Base-by-base conservation (phyloP, 176 grass and related monocot genomes). In the Juncus inflexus region DNA sequence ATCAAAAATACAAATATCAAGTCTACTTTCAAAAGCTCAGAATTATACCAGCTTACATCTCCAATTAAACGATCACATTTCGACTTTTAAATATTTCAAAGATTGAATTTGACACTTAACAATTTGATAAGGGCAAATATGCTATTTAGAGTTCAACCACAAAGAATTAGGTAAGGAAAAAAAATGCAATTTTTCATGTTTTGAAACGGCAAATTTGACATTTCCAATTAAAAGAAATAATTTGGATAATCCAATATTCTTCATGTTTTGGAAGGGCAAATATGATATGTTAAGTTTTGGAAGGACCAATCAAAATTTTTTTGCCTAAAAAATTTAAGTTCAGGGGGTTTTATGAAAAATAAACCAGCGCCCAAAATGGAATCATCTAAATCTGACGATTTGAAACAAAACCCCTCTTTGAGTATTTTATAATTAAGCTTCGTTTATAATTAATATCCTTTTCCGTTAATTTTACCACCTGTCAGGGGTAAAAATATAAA, bases 391-490 rank as follows among this genome's bases (percentile, higher is more conserved):
- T 96, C 91, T 49, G 84, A 87, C 63, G 87, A 77, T 80, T 90
- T 96, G 37, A 87, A 10, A 76, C 69, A 74, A 58, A 96, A 85
- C 39, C 87, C 81, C 70, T 90, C 81, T 42, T 96, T 81, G 50
- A 96, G 91, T 35, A 96, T 76, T 12, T 84, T 81, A 56, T 84
- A 96, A 38, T 28, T 28, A 28, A 28, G 87, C 87, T 74, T 96
- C 87, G 64, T 96, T 96, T 64, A 96, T 81, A n/a, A n/a, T n/a
- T n/a, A n/a, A n/a, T n/a, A n/a, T n/a, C 91, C 37, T 87, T 77
- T 55, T 86, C 81, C 55, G 78, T 67, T 67, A 96, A 74, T 81
- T 83, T 85, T 73, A 76, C 42, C 59, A 97, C 68, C 92, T 91
- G 75, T 70, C 11, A 35, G 0, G 14, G 37, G 9, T 7, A 58